Evolutionary conservation across 495 filamentous ascomycete genomes (phyloP).

Genomic region (Saxispiralis lemnorum): DNA sequence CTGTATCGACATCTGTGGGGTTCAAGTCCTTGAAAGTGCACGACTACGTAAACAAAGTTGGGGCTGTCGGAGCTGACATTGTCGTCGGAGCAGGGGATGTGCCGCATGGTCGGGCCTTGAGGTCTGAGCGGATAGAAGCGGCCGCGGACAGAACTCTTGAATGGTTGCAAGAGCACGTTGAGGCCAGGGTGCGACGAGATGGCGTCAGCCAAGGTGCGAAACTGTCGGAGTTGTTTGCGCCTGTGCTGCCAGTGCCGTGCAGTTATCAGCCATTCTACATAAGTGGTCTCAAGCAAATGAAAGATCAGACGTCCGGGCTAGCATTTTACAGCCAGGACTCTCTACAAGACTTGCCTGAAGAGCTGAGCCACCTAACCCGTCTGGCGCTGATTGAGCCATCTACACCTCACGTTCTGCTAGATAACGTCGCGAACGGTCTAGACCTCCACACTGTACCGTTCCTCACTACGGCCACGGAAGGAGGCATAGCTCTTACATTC

Average conservation of each 20-base stretch:
- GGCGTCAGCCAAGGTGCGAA: not conserved
- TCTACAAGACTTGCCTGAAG: conserved; percentile 43
- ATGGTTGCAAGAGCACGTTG: conserved; percentile 44
- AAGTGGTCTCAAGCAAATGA: not conserved
- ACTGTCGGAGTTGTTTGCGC: conserved; percentile 10
- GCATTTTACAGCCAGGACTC: conserved; percentile 63
- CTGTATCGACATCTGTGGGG: conserved; percentile 67
- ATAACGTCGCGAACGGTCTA: conserved; percentile 53
- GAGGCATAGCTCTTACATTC: conserved; percentile 52
- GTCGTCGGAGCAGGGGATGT: conserved; percentile 64
- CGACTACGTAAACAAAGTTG: conserved; percentile 46
- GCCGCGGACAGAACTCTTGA: conserved; percentile 72
- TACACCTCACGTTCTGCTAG: conserved; percentile 57
- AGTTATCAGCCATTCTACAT: conserved; percentile 13
- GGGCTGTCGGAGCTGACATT: conserved; percentile 59
- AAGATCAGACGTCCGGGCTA: conserved; percentile 43
- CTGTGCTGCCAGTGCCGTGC: conserved; percentile 10
- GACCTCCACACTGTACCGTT: conserved; percentile 69
- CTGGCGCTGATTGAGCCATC: conserved; percentile 49
- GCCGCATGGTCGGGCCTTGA: conserved; percentile 38
- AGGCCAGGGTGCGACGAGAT: conserved; percentile 19
- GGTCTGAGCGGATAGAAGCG: conserved; percentile 51
- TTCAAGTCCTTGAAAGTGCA: conserved; percentile 49
- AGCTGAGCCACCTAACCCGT: conserved; percentile 44
- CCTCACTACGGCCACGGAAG: conserved; percentile 54